phyloP scores from a whole-genome alignment of 1,284 basidiomycete genomes.

The Trichosporon sp. region DNA sequence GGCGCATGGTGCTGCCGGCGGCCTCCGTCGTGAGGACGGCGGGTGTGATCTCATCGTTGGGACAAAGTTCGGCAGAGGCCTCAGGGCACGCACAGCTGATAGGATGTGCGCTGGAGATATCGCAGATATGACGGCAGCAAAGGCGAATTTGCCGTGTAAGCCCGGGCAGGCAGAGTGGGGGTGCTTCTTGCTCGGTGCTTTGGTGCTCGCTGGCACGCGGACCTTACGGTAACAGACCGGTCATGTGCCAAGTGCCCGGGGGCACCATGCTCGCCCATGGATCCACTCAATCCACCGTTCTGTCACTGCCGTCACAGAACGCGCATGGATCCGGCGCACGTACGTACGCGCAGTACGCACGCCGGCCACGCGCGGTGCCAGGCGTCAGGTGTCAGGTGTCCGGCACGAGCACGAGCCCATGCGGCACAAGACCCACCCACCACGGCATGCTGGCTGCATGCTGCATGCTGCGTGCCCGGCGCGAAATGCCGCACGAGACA shows the following conservation, averaged over 20 bases:
- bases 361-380: too few relatives aligned
- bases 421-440: not conserved
- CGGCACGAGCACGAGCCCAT: not conserved
- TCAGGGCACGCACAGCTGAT: not conserved
- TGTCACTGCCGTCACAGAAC: not conserved
- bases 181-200: too few relatives aligned
- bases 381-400: not conserved
- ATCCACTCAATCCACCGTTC: not conserved
- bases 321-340: not conserved
- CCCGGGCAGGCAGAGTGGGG: not conserved
- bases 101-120: not conserved
- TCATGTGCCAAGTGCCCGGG: not conserved
- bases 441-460: too few relatives aligned
- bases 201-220: not conserved
- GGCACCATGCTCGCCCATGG: not conserved
- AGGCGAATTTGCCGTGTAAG: not conserved
- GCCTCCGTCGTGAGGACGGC: not conserved
- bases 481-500: not conserved
- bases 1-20: not conserved
- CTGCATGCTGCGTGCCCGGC: too few relatives aligned
- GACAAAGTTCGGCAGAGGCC: not conserved
- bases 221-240: not conserved
- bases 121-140: not conserved
- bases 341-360: not conserved
- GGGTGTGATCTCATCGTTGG: not conserved